A percentile compares a stretch with the other conserved stretches of the same genome.
phyloP scores from a whole-genome alignment of 2,329 filamentous ascomycete genomes.

The Dactylellina parvicollis region DNA sequence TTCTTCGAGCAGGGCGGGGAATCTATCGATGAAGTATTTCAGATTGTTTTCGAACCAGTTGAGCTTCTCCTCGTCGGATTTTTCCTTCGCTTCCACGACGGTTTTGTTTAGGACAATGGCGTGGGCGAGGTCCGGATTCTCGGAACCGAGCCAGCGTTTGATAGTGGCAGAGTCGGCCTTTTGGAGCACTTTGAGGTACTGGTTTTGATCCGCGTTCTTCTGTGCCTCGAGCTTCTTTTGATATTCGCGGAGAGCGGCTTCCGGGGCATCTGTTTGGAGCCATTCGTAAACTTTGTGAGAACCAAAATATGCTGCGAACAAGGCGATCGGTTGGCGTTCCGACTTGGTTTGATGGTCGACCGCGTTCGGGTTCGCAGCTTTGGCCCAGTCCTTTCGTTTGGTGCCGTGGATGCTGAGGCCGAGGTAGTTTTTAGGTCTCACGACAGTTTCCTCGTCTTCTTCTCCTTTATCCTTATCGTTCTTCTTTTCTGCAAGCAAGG shows the following conservation, averaged over 20 bases:
- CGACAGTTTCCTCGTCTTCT: conserved; percentile 70
- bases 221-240: conserved; percentile 38
- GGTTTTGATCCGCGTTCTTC: conserved; percentile 36
- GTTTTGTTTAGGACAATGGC: conserved; percentile 55
- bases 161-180: conserved; percentile 54
- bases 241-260: conserved; percentile 64
- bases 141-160: conserved; percentile 55
- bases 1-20: conserved; percentile 71
- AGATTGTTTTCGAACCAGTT: conserved; percentile 61
- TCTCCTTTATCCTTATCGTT: conserved; percentile 60
- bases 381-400: conserved; percentile 79
- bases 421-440: conserved; percentile 78
- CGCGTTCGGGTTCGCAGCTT: conserved; percentile 66
- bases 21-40: conserved; percentile 71
- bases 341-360: conserved; percentile 62
- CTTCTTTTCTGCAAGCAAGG: conserved; percentile 49
- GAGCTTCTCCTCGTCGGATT: conserved; percentile 40
- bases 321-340: conserved; percentile 69
- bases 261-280: conserved; percentile 77
- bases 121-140: conserved; percentile 54
- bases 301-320: conserved; percentile 66
- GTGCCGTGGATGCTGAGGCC: conserved; percentile 79
- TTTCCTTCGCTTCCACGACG: conserved; percentile 55
- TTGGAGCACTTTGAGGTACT: conserved; percentile 36
- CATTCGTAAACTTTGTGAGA: conserved; percentile 78